Evolutionary conservation across 192 early-diverging fungal genomes (phyloP), one percentile per base, ranked within the genome.

Genomic region (Coemansia sp.): DNA sequence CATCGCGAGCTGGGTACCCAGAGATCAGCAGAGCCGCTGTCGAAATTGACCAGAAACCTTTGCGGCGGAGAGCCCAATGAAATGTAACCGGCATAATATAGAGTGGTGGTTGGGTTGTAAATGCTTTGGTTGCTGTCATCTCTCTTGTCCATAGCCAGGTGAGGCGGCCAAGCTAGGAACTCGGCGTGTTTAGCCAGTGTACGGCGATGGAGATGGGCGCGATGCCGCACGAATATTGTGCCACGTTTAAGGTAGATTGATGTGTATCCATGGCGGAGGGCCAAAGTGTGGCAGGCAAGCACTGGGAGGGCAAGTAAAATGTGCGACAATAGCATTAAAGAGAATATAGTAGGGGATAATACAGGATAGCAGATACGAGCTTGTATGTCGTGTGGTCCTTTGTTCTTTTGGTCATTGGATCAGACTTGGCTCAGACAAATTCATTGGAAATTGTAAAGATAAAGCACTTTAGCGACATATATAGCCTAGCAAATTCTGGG

Each of bases 1-100:
- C 79, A 82, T 36, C 65, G 67, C 17, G 65, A 29, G 62, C 79
- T 76, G 9, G 91, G 90, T 31, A 93, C 87, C 91, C 91, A 92
- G 41, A 92, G 79, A 64, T 91, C 90, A 27, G 85, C 80, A 10
- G 84, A 88, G 14, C 90, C 90, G 8, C 85, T 92, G 75, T 92
- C 90, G 58, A 89, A 89, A 50, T 88, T 87, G 27, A 89, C 89
- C 14, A 77, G 77, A 63, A 92, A 92, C 11, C 59, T 74, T 68
- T 92, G 90, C 6, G 87, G 85, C 10, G 91, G 90, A 3, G 86
- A 86, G 19, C 86, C 89, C 23, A 89, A 66, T 14, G 76, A 72
- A 64, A 93, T 87, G 46, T 88, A 84, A 4, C 90, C 91, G 66
- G 84, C 90, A 70, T 92, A 93, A 38, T 69, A 78, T 1, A 82